Conservation (phyloP, 495 filamentous ascomycete species). For the Xylaria intraflava region DNA sequence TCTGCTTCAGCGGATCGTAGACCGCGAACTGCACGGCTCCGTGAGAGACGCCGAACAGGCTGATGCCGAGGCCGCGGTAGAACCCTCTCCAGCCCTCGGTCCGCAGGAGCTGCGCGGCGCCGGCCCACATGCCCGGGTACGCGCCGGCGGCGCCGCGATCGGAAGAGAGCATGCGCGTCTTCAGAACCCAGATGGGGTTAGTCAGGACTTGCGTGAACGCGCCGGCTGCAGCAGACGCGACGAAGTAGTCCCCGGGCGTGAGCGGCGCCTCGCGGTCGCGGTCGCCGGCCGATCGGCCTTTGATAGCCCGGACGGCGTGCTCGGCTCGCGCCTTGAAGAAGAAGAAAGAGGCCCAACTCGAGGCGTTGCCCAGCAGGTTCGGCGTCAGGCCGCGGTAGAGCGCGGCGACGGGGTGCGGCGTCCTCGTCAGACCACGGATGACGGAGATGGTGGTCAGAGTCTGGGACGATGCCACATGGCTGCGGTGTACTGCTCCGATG, state of each 20-base stretch:
- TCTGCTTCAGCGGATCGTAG: conserved; percentile 76
- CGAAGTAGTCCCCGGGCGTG: conserved; percentile 72
- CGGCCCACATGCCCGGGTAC: conserved; percentile 69
- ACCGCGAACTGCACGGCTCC: conserved; percentile 94
- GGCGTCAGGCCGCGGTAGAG: conserved; percentile 86
- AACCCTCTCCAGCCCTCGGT: conserved; percentile 71
- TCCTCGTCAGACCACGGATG: conserved; percentile 36
- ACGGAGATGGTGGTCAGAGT: conserved; percentile 38
- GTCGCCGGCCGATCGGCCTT: conserved; percentile 2
- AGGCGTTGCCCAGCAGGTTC: conserved; percentile 85
- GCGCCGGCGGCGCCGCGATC: conserved; percentile 66
- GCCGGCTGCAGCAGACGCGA: conserved; percentile 73
- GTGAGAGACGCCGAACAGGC: conserved; percentile 85
- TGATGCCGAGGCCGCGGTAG: conserved; percentile 76
- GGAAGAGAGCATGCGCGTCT: conserved; percentile 92
- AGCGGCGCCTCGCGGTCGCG: conserved; percentile 28
- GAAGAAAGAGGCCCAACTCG: conserved; percentile 92
- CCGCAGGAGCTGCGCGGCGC: conserved; percentile 54
- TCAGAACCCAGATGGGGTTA: conserved; percentile 98
- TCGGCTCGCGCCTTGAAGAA: conserved; percentile 50
- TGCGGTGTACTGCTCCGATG: conserved; percentile 30
- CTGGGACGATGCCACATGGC: conserved; percentile 20
- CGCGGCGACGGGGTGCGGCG: conserved; percentile 46
- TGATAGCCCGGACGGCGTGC: conserved; percentile 26
- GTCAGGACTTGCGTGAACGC: conserved; percentile 69